Percentiles rank a stretch among this genome's conserved stretches.
phyloP scores from a whole-genome alignment of 805 yeast species.

The Barnettozyma sp. region DNA sequence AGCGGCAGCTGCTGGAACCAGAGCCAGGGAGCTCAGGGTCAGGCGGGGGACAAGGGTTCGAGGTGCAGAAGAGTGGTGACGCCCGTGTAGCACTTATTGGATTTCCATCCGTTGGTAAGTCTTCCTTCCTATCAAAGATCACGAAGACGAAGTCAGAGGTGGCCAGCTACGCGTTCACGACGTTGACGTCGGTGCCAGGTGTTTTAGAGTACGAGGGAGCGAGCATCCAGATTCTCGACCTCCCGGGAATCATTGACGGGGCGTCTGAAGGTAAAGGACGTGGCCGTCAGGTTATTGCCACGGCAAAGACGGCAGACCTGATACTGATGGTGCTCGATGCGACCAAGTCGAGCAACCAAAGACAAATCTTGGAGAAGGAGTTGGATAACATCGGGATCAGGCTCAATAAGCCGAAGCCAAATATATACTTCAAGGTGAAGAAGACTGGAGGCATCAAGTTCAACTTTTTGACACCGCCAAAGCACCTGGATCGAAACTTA shows the following conservation, averaged over 20 bases:
- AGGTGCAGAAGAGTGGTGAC: constrained; percentile 92
- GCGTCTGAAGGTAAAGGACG: constrained; percentile 97
- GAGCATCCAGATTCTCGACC: constrained; percentile 92
- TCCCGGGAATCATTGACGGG: constrained; percentile 96
- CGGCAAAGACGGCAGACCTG: constrained; percentile 91
- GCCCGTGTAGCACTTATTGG: constrained; percentile 95
- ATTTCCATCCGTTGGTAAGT: constrained; percentile 96
- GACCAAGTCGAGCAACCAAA: constrained; percentile 85
- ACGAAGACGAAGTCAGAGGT: constrained; percentile 93
- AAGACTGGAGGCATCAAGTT: constrained; percentile 89
- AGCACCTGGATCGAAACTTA: constrained; percentile 72
- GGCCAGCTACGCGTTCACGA: constrained; percentile 92
- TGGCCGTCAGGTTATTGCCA: constrained; percentile 94
- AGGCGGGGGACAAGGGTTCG: constrained; percentile 78
- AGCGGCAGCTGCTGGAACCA: constrained; percentile 89
- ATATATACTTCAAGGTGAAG: constrained; percentile 66
- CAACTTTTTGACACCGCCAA: constrained; percentile 75
- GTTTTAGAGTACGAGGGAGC: constrained; percentile 94
- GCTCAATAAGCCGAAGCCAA: constrained; percentile 74
- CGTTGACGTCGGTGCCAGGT: constrained; percentile 94
- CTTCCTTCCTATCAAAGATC: constrained; percentile 80
- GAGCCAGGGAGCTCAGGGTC: constrained; percentile 61
- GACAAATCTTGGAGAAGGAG: constrained; percentile 80
- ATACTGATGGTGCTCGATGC: constrained; percentile 93
- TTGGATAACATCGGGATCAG: constrained; percentile 92